Evolutionary conservation across 495 filamentous ascomycete species (phyloP).

Genomic region (Lophiotrema nucula): DNA sequence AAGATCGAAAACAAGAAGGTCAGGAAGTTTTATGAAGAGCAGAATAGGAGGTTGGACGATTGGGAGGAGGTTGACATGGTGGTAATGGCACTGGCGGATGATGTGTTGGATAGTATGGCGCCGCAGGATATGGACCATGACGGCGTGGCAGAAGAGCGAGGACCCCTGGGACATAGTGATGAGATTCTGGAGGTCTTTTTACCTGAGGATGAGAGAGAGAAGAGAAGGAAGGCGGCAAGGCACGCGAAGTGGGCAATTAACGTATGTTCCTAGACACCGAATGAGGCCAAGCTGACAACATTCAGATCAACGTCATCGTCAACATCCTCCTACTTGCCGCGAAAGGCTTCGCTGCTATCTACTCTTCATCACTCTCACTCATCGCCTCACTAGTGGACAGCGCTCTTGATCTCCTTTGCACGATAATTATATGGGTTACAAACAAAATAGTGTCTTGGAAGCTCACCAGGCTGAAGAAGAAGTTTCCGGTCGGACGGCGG

Average conservation of each 20-base stretch:
- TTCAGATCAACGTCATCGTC: slow-evolving; percentile 47
- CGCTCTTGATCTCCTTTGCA: slow-evolving; percentile 51
- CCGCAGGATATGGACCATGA: slow-evolving; percentile 51
- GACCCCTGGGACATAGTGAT: slow-evolving; percentile 40
- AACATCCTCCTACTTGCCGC: slow-evolving; percentile 48
- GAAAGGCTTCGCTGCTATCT: slow-evolving; percentile 44
- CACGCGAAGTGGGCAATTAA: slow-evolving; percentile 55
- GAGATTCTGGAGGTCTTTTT: slow-evolving; percentile 48
- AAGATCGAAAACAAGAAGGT: slow-evolving; percentile 51
- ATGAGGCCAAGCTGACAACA: background rate
- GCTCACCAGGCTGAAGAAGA: slow-evolving; percentile 40
- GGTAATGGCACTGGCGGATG: slow-evolving; percentile 51
- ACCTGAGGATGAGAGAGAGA: slow-evolving; percentile 50
- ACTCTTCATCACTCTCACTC: slow-evolving; percentile 49
- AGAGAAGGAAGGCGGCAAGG: slow-evolving; percentile 40
- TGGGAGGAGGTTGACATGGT: slow-evolving; percentile 55
- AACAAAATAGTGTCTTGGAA: slow-evolving; percentile 49
- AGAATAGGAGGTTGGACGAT: slow-evolving; percentile 51
- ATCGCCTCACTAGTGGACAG: slow-evolving; percentile 50
- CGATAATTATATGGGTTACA: slow-evolving; percentile 49
- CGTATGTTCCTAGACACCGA: slow-evolving; percentile 18
- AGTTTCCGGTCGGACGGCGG: slow-evolving; percentile 49
- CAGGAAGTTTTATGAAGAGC: slow-evolving; percentile 48
- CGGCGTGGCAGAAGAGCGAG: slow-evolving; percentile 45
- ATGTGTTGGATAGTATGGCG: slow-evolving; percentile 53